Percentiles rank a stretch among this genome's conserved stretches.
phyloP scores from a whole-genome alignment of 768 basidiomycete genomes.

The Rhizopogon rudus region DNA sequence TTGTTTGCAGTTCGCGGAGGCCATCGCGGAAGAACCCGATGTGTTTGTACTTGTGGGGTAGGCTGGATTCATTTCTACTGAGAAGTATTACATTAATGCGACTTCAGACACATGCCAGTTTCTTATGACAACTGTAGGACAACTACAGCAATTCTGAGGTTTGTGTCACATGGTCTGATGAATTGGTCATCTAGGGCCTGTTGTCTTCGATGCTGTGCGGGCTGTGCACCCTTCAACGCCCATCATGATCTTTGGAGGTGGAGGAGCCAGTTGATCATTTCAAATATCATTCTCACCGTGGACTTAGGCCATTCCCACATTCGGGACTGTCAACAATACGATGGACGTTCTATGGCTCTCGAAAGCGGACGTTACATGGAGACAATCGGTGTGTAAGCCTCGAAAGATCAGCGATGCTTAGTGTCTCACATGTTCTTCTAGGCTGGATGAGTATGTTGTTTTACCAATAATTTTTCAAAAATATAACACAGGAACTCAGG shows the following conservation, averaged over 20 bases:
- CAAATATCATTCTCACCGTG: neutral
- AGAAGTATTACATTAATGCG: neutral
- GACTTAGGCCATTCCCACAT: constrained; percentile 65
- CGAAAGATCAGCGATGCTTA: neutral
- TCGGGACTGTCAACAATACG: constrained; percentile 69
- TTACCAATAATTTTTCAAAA: neutral
- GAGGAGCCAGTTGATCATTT: neutral
- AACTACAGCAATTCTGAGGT: neutral
- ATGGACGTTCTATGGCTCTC: constrained; percentile 71
- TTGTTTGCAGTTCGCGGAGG: constrained; percentile 58
- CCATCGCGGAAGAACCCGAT: constrained; percentile 77
- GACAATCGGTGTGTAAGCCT: constrained; percentile 59
- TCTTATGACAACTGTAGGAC: constrained; percentile 57
- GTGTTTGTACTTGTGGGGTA: constrained; percentile 73
- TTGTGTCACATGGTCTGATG: neutral
- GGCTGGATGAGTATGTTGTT: constrained; percentile 61
- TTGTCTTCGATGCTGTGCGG: constrained; percentile 71
- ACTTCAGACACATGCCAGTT: constrained; percentile 77
- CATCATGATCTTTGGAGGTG: constrained; percentile 78
- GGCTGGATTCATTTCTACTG: constrained; percentile 9
- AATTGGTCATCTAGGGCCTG: constrained; percentile 44
- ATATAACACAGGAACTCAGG: constrained; percentile 23
- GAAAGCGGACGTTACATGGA: constrained; percentile 92
- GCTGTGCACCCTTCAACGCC: constrained; percentile 69
- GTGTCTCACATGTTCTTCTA: constrained; percentile 1